Evolutionary conservation across 495 filamentous ascomycete species (phyloP), one percentile per base, ranked within the genome.

Genomic region (Penicillium argentinense): DNA sequence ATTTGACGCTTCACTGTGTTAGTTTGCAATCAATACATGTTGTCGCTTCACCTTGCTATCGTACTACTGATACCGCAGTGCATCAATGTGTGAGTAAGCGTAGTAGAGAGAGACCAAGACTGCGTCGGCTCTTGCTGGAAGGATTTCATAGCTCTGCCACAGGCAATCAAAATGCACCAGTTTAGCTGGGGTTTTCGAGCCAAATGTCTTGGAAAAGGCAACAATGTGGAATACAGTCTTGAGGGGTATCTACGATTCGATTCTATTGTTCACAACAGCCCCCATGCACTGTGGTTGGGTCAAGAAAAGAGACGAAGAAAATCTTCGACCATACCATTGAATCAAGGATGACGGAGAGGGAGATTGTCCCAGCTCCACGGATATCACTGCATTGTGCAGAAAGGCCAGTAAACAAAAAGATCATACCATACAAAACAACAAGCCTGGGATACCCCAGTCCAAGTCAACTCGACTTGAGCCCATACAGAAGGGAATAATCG

Each of bases 351-450:
- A 60, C 39, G 53, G 56, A 63, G 53, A 39, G 53, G 60, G 53
- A 50, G 53, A 63, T 52, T 55, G 33, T 53, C 57, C 60, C 60
- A 45, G 42, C 38, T 53, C 62, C 64, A 57, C 48, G 62, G 64
- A 64, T 65, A 67, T 67, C 64, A 59, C 64, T 65, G 56, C 62
- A 67, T 67, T 59, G 60, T 59, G 56, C 51, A 54, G 53, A 59
- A 62, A 54, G 52, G 45, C 51, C 54, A 60, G 47, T 43, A 59
- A 38, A 33, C 29, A 55, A 29, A 55, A 34, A 52, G 42, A 43
- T 53, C 47, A 55, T 66, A 56, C 54, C 49, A 47, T 57, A 61
- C 57, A 60, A 39, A 49, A 43, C 53, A 53, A 46, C 22, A 29
- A 61, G 49, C 53, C 40, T 51, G 51, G 30, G 39, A 60, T 55